Percentiles rank a stretch among this genome's conserved stretches.
Evolutionary conservation across 73 alveolate genomes (phyloP).

Genomic region (Urostyla sp.): DNA sequence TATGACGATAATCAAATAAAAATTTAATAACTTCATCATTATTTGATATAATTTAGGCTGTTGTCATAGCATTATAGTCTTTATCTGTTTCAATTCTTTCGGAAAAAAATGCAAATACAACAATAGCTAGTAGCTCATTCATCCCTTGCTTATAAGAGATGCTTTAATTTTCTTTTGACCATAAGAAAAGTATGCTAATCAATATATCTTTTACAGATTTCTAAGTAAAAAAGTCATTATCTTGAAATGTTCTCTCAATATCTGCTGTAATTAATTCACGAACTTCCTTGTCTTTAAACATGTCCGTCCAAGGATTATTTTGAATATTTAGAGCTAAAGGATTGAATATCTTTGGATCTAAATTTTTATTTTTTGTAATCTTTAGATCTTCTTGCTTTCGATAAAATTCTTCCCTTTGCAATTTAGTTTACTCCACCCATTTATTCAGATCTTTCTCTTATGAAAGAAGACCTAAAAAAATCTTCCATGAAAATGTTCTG

Average conservation of each 20-base stretch:
- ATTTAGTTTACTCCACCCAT: conserved; percentile 57
- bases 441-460: conserved; percentile 17
- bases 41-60: conserved; percentile 14
- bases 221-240: conserved; percentile 73
- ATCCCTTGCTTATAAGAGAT: conserved; percentile 89
- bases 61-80: neutral
- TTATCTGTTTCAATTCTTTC: conserved; percentile 25
- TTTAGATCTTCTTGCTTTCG: conserved; percentile 49
- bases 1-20: conserved; percentile 43
- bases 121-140: conserved; percentile 88
- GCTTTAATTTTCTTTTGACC: conserved; percentile 85
- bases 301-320: conserved; percentile 83
- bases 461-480: conserved; percentile 67
- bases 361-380: conserved; percentile 56
- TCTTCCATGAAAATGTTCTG: conserved; percentile 68
- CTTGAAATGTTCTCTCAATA: conserved; percentile 90
- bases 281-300: conserved; percentile 80
- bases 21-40: conserved; percentile 24
- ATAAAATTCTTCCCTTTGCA: conserved; percentile 44
- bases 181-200: conserved; percentile 75
- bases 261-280: conserved; percentile 81
- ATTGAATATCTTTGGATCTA: conserved; percentile 76
- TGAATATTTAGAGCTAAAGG: conserved; percentile 63
- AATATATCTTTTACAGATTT: conserved; percentile 72
- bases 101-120: conserved; percentile 73